Evolutionary conservation across 148 eudicot species (phyloP).

Genomic region (Cornus controversa): DNA sequence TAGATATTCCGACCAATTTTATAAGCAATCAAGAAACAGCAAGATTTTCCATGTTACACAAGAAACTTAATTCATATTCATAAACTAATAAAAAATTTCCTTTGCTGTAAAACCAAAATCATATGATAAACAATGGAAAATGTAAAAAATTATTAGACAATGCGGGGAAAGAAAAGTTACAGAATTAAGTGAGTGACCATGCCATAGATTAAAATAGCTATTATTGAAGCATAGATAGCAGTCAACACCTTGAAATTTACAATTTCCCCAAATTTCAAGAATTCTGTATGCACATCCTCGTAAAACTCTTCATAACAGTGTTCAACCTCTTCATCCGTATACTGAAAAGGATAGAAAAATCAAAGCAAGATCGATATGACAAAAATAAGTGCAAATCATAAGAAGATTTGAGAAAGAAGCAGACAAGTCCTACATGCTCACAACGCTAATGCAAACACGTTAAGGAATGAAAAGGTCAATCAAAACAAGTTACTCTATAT

Average conservation of each 20-base stretch:
- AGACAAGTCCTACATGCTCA: conserved; percentile 3
- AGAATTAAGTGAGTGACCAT: not conserved
- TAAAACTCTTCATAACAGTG: conserved; percentile 84
- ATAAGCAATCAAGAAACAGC: not conserved
- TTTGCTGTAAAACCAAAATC: not conserved
- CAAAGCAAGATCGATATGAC: not conserved
- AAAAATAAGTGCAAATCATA: not conserved
- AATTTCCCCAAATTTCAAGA: conserved; percentile 89
- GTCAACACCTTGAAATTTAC: conserved; percentile 79
- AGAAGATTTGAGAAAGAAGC: not conserved
- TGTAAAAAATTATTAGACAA: not conserved
- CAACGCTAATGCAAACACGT: not conserved
- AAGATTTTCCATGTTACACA: not conserved
- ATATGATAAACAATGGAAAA: not conserved
- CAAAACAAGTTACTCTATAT: not conserved
- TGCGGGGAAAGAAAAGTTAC: too few relatives aligned
- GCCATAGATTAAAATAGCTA: conserved; percentile 9
- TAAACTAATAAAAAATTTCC: too few relatives aligned
- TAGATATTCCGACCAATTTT: too few relatives aligned
- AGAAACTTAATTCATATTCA: not conserved
- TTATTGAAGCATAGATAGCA: conserved; percentile 6
- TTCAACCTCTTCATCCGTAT: conserved; percentile 87
- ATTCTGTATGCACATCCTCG: conserved; percentile 98
- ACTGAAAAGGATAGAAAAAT: conserved; percentile 41
- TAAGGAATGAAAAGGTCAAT: not conserved